Percentiles rank a stretch among this genome's conserved stretches.
Conservation (phyloP, 257 asterid genomes). For the Solanum bulbocastanum region DNA sequence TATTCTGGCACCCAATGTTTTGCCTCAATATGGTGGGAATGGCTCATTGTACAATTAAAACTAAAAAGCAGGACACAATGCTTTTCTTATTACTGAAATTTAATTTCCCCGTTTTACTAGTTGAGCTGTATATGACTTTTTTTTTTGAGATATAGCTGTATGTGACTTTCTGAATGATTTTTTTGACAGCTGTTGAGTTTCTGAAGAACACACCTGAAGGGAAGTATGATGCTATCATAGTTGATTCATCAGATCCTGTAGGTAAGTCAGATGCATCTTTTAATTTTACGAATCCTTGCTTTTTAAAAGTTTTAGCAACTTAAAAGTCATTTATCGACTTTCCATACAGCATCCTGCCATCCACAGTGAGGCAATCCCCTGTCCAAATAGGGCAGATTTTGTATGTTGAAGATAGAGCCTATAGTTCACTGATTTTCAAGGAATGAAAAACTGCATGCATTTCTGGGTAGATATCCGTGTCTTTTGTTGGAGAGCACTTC, state of each 20-base stretch:
- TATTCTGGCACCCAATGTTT: not conserved
- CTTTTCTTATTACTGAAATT: not conserved
- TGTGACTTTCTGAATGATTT: not conserved
- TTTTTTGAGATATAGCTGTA: not conserved
- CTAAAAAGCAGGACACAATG: not conserved
- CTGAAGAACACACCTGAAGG: constrained; percentile 57
- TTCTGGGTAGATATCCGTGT: not conserved
- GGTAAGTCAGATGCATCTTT: constrained; percentile 37
- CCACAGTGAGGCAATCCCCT: not conserved
- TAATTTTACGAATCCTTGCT: not conserved
- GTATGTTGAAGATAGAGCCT: not conserved
- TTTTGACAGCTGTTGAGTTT: constrained; percentile 68
- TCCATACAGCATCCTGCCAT: not conserved
- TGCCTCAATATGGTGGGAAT: not conserved
- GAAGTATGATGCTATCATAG: constrained; percentile 82
- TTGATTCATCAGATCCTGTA: constrained; percentile 96
- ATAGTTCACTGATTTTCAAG: not conserved
- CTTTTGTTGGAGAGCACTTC: not conserved
- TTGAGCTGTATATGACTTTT: not conserved
- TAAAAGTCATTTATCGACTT: not conserved
- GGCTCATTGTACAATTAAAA: not conserved
- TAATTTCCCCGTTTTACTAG: not conserved
- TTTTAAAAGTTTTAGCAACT: not conserved
- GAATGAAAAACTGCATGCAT: not conserved
- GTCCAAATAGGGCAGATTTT: not conserved